Base-by-base conservation (phyloP, 768 basidiomycete genomes). In the Suillus luteus region DNA sequence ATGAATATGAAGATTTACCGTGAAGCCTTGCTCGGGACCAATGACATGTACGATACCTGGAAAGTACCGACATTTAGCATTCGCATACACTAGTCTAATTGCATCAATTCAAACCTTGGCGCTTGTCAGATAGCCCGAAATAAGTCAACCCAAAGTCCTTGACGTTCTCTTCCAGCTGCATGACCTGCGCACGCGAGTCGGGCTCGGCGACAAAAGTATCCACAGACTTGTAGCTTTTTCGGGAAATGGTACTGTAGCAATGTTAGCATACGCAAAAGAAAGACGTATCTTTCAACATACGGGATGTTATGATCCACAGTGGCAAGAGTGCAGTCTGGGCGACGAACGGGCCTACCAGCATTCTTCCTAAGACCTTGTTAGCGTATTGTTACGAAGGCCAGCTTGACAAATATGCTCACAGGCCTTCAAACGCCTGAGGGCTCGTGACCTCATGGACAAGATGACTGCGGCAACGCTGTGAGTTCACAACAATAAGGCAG, bases 21-120 rank as follows among this genome's bases (percentile, higher is more conserved):
- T 95, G 73, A 96, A 96, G 44, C 94, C 94, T 80, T 96, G 94
- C 73, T 96, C 94, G 58, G 94, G 94, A 52, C 93, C 94, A 71
- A 96, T 96, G 66, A 96, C 82, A 76, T 96, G 92, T 8, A 93
- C 90, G 66, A 91, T 93, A 64, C 88, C 90, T 91, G 66, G 37
- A 60, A n/a, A 49, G 38, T 22, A 19, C 61, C 22, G 41, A 24
- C 41, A 41, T 19, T 40, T 58, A 19, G 27, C 17, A 5, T 41
- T 58, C 40, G 17, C 9, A 7, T 6, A 38, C 37, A 19, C 10
- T 31, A 6, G 4, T 31, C 31, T 31, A 19, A 31, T 15, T 11
- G 12, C 11, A 57, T 22, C 33, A n/a, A 12, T 37, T 62, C 76
- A 66, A 69, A 88, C 93, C 93, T 80, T 96, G 93, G 65, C 94